These are phyloP conservation scores for Helotiales sp. DNA, from an alignment of 2,329 filamentous ascomycete species.

Conservation along the genomic window DNA sequence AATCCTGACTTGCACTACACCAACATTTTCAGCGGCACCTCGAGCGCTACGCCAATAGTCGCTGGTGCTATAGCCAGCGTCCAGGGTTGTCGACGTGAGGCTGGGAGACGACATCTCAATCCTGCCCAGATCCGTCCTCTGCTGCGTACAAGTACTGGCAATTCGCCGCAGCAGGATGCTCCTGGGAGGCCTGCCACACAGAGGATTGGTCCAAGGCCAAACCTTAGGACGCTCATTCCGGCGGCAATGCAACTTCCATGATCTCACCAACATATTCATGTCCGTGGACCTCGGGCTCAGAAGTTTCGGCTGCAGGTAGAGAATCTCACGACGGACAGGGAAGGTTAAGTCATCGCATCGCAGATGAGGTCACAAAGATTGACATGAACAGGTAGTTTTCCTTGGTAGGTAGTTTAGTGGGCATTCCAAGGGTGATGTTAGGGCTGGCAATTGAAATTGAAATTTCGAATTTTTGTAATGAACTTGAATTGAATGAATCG, in stretches of 20 bases:
- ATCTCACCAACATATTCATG: too few relatives aligned
- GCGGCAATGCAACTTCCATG: background rate
- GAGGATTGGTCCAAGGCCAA: background rate
- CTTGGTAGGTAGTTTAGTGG: too few relatives aligned
- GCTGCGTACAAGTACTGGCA: background rate
- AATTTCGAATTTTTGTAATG: too few relatives aligned
- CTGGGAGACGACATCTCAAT: background rate
- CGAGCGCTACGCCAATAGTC: background rate
- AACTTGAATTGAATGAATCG: too few relatives aligned
- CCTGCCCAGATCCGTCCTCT: background rate
- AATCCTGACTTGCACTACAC: background rate
- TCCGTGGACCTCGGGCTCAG: too few relatives aligned
- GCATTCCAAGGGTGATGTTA: too few relatives aligned
- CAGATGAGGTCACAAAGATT: too few relatives aligned
- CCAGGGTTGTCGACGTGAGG: background rate
- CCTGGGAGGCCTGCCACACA: background rate
- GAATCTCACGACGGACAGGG: too few relatives aligned
- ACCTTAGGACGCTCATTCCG: background rate
- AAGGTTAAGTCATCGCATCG: too few relatives aligned
- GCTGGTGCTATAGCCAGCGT: background rate
- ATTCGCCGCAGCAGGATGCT: background rate
- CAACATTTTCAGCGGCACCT: background rate
- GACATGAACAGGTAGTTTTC: too few relatives aligned
- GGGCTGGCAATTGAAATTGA: too few relatives aligned
- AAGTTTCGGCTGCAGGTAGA: too few relatives aligned